A percentile compares a stretch with the other conserved stretches of the same genome.
phyloP scores from a whole-genome alignment of 2,329 filamentous ascomycete species.

The Biscogniauxia marginata region DNA sequence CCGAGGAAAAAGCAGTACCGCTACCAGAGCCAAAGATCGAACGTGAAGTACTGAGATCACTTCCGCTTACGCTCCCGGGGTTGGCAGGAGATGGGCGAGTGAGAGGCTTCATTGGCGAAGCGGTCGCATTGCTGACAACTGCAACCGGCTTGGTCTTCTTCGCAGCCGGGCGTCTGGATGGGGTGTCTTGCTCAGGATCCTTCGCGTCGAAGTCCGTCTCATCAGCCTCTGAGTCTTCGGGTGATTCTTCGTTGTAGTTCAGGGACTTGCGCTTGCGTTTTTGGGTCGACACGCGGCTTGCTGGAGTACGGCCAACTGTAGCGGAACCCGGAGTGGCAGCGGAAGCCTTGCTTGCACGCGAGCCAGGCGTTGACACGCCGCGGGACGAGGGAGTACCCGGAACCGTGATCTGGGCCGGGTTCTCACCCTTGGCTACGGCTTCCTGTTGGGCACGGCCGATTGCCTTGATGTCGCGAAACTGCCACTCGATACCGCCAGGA shows the following conservation, averaged over 20 bases:
- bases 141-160: conserved; percentile 11
- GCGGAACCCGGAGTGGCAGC: conserved; percentile 13
- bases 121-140: not conserved
- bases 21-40: not conserved
- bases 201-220: conserved; percentile 32
- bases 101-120: not conserved
- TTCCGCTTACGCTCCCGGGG: not conserved
- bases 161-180: conserved; percentile 12
- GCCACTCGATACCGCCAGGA: conserved; percentile 56
- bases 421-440: conserved; percentile 43
- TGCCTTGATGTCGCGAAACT: conserved; percentile 56
- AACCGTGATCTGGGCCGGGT: conserved; percentile 42
- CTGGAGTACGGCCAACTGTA: not conserved
- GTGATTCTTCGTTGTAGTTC: conserved; percentile 6
- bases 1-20: not conserved
- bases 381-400: conserved; percentile 18
- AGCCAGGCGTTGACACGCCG: conserved; percentile 4
- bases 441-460: conserved; percentile 48
- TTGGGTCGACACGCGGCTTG: not conserved
- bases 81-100: not conserved
- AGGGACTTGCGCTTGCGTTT: conserved; percentile 16
- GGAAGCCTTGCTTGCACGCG: not conserved
- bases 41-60: no score
- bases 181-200: conserved; percentile 19
- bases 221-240: conserved; percentile 22